Percentiles rank a stretch among this genome's conserved stretches.
These are phyloP conservation scores for Phialemonium atrogriseum DNA, from an alignment of 2,329 filamentous ascomycete genomes.

Conservation along the genomic window DNA sequence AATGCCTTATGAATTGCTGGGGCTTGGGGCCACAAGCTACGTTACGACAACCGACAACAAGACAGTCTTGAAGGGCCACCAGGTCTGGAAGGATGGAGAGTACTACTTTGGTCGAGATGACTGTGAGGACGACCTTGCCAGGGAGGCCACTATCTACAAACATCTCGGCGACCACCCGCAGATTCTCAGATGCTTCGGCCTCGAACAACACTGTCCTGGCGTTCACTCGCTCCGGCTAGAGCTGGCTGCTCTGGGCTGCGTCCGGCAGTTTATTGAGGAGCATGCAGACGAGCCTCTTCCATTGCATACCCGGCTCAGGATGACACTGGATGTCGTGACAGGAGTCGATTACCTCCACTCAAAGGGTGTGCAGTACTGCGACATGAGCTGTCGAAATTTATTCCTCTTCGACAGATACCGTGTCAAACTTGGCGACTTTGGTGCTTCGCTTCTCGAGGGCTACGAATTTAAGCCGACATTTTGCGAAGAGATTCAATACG, in stretches of 20 bases:
- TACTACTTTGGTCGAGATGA: background rate
- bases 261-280: slow-evolving; percentile 3
- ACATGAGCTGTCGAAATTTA: slow-evolving; percentile 1
- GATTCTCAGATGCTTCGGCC: slow-evolving; percentile 4
- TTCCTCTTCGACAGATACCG: slow-evolving; percentile 2
- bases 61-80: slow-evolving; percentile 3
- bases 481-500: slow-evolving; percentile 1
- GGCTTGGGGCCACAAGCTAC: background rate
- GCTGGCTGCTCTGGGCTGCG: slow-evolving; percentile 2
- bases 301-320: background rate
- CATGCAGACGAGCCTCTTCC: background rate
- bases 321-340: background rate
- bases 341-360: background rate
- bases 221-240: slow-evolving; percentile 6
- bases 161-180: slow-evolving; percentile 3
- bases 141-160: slow-evolving; percentile 1
- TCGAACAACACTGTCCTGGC: slow-evolving; percentile 1
- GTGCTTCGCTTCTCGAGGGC: background rate
- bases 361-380: background rate
- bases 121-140: background rate
- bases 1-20: no score
- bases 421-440: slow-evolving; percentile 2
- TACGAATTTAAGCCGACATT: background rate
- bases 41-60: background rate
- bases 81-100: slow-evolving; percentile 1